These are phyloP conservation scores for Chrysanthemum lavandulifolium DNA, from an alignment of 129 eudicot genomes.

Conservation along the genomic window DNA sequence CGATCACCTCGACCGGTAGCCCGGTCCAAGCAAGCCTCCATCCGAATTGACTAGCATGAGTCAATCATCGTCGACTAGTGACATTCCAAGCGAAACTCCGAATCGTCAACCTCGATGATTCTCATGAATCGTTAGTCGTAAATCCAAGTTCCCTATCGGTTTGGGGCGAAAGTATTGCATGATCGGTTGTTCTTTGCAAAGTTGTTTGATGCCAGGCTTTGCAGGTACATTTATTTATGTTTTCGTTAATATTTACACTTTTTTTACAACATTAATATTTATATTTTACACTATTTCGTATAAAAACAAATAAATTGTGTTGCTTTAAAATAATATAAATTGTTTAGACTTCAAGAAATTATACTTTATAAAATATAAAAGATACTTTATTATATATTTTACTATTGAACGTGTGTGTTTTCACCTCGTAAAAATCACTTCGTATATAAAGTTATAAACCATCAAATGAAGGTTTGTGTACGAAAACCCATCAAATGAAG, in stretches of 20 bases:
- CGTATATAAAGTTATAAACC: too few species aligned
- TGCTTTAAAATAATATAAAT: too few species aligned
- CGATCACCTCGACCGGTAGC: neutral
- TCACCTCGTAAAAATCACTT: too few species aligned
- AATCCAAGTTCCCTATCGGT: conserved; percentile 2
- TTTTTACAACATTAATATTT: neutral
- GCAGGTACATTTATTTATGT: conserved; percentile 22
- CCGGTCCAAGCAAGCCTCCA: neutral
- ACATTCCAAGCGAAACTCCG: conserved; percentile 22
- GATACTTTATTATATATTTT: neutral
- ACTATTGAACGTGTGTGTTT: too few species aligned
- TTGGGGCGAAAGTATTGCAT: conserved; percentile 38
- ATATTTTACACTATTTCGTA: neutral
- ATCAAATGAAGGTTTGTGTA: too few species aligned
- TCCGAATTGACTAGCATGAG: neutral
- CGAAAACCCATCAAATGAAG: too few species aligned
- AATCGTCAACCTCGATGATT: neutral
- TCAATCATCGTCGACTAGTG: conserved; percentile 18
- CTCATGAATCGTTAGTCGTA: neutral
- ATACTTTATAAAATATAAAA: neutral
- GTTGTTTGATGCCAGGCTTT: conserved; percentile 13
- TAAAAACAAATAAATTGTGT: neutral
- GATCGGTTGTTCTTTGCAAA: conserved; percentile 48
- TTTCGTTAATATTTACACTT: neutral
- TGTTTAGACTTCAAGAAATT: too few species aligned